Conservation (phyloP, 2,329 filamentous ascomycete genomes). For the Fusarium paranaense region DNA sequence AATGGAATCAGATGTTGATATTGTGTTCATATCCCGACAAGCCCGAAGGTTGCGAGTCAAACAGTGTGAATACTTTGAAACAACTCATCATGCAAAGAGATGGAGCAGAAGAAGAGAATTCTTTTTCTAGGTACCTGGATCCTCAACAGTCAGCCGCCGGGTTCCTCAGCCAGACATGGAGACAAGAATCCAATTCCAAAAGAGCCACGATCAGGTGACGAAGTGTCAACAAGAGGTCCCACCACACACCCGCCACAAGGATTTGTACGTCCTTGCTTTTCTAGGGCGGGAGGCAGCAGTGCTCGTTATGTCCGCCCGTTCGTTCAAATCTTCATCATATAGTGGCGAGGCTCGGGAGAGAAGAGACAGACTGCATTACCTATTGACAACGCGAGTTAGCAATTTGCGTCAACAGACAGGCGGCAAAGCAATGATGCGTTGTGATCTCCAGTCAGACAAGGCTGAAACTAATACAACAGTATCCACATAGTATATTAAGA, state of each 20-base stretch:
- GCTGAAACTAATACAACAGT: slow-evolving; percentile 73
- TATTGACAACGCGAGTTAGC: slow-evolving; percentile 55
- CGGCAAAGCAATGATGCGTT: slow-evolving; percentile 38
- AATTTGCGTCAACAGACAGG: slow-evolving; percentile 28
- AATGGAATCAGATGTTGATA: slow-evolving; percentile 66
- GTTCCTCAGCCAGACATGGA: slow-evolving; percentile 31
- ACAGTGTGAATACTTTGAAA: slow-evolving; percentile 67
- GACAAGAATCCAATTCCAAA: slow-evolving; percentile 46
- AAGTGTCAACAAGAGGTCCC: slow-evolving; percentile 73
- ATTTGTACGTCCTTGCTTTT: slow-evolving; percentile 72
- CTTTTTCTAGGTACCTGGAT: slow-evolving; percentile 51
- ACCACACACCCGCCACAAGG: slow-evolving; percentile 64
- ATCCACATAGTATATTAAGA: slow-evolving; percentile 74
- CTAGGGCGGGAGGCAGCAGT: slow-evolving; percentile 58
- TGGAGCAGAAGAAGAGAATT: slow-evolving; percentile 31
- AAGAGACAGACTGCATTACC: slow-evolving; percentile 51
- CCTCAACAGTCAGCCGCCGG: slow-evolving; percentile 47
- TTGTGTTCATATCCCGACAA: slow-evolving; percentile 64
- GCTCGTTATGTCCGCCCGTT: slow-evolving; percentile 77
- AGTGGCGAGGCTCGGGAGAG: slow-evolving; percentile 41
- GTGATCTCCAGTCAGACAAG: slow-evolving; percentile 70
- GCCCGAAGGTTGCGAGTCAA: slow-evolving; percentile 59
- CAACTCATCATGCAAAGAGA: slow-evolving; percentile 59
- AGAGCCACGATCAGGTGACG: slow-evolving; percentile 70
- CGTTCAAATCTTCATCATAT: slow-evolving; percentile 75